Evolutionary conservation across 176 grass and related monocot species (phyloP).

Genomic region (Musa troglodytarum): DNA sequence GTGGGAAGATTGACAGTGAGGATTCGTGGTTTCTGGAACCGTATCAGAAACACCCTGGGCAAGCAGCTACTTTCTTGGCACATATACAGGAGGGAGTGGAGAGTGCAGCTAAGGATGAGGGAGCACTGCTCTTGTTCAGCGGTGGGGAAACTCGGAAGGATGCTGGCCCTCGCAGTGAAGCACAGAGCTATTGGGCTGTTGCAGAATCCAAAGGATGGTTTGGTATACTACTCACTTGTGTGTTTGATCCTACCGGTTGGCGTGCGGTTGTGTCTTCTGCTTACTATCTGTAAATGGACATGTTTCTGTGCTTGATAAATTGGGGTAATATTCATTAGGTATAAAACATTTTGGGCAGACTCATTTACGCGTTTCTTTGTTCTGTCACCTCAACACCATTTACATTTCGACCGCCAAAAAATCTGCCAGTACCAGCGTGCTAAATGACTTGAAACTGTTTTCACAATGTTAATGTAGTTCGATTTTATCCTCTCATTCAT

Average conservation of each 20-base stretch:
- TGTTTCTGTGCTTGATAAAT: no score
- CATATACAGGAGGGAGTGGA: conserved; percentile 80
- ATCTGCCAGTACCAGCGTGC: not conserved
- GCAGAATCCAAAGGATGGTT: conserved; percentile 82
- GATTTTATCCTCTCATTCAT: not conserved
- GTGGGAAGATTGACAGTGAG: conserved; percentile 51
- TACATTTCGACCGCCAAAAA: not conserved
- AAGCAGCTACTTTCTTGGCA: conserved; percentile 68
- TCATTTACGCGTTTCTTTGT: not conserved
- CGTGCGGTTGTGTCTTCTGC: not conserved
- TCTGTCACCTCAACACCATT: not conserved
- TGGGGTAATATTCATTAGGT: no score
- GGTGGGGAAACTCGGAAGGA: conserved; percentile 81
- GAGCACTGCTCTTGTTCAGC: conserved; percentile 72
- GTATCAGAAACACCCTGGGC: conserved; percentile 75
- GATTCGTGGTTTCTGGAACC: conserved; percentile 80
- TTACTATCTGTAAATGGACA: conserved; percentile 27
- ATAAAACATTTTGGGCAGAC: no score
- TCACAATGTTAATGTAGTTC: not conserved
- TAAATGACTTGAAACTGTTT: not conserved
- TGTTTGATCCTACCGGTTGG: not conserved
- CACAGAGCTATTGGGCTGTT: conserved; percentile 87
- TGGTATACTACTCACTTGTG: conserved; percentile 30
- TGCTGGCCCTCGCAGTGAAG: conserved; percentile 79
- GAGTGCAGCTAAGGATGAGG: conserved; percentile 40